Evolutionary conservation across 106 monocot species (phyloP).

Genomic region (Apostasia shenzhenica): DNA sequence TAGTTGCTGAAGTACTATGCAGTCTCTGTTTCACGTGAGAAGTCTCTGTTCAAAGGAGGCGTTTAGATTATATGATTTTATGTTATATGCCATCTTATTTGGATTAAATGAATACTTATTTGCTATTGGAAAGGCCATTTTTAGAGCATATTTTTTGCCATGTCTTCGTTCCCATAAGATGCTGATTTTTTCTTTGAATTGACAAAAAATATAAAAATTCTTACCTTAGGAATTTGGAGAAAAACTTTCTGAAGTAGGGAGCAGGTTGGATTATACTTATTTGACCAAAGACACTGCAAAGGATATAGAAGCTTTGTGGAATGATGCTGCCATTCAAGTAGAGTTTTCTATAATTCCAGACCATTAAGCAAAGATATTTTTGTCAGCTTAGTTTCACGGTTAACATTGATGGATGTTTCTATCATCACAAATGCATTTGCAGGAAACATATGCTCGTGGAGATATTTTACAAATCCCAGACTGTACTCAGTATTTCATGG

Average conservation of each 20-base stretch:
- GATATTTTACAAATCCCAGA: conserved; percentile 87
- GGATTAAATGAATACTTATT: no score
- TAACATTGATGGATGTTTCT: no score
- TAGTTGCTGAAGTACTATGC: background rate
- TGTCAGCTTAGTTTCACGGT: no score
- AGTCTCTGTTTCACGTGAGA: background rate
- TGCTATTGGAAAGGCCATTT: background rate
- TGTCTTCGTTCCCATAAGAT: background rate
- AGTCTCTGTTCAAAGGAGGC: background rate
- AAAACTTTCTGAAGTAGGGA: conserved; percentile 84
- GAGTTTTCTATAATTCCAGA: background rate
- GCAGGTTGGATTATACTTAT: conserved; percentile 60
- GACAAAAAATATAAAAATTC: conserved; percentile 7
- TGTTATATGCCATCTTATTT: background rate
- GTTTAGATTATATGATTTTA: background rate
- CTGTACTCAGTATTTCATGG: conserved; percentile 96
- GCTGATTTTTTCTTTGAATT: background rate
- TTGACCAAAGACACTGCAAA: conserved; percentile 62
- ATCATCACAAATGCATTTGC: conserved; percentile 14
- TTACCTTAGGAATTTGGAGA: conserved; percentile 73
- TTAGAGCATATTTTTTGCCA: background rate
- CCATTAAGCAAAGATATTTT: no score
- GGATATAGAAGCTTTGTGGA: conserved; percentile 80
- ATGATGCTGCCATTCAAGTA: conserved; percentile 94
- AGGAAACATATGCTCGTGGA: conserved; percentile 86